Evolutionary conservation across 1,284 basidiomycete genomes (phyloP).

Genomic region (Wallemia hederae): DNA sequence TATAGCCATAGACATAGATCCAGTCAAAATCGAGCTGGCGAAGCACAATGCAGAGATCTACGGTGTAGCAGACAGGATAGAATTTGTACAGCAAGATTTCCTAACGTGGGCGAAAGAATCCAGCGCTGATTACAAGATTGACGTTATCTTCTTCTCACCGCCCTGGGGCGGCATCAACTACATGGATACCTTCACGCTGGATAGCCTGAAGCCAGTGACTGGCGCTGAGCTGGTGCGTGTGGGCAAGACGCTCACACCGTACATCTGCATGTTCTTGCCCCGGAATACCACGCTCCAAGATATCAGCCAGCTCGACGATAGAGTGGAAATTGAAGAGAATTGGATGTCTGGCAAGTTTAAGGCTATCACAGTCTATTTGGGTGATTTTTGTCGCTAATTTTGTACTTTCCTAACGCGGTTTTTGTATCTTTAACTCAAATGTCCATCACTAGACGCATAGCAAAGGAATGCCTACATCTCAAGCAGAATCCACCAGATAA

Average conservation of each 20-base stretch:
- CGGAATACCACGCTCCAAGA: conserved; percentile 50
- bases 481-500: conserved; percentile 56
- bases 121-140: conserved; percentile 25
- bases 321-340: conserved; percentile 55
- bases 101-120: conserved; percentile 35
- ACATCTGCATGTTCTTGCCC: conserved; percentile 37
- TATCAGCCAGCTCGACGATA: conserved; percentile 30
- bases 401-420: neutral
- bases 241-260: conserved; percentile 37
- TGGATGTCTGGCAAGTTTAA: conserved; percentile 66
- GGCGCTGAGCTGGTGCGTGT: conserved; percentile 37
- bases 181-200: conserved; percentile 18
- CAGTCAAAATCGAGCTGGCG: conserved; percentile 51
- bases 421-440: neutral
- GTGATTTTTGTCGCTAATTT: conserved; percentile 8
- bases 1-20: conserved; percentile 70
- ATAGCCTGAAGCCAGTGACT: conserved; percentile 43
- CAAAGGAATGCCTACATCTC: conserved; percentile 52
- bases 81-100: conserved; percentile 72
- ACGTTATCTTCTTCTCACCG: conserved; percentile 69
- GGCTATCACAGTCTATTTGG: conserved; percentile 23
- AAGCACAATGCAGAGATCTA: conserved; percentile 74
- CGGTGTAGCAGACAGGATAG: conserved; percentile 75
- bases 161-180: conserved; percentile 72
- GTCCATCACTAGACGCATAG: conserved; percentile 23